A percentile compares a stretch with the other conserved stretches of the same genome.
phyloP scores from a whole-genome alignment of 495 filamentous ascomycete species.

The Cercophora newfieldiana region DNA sequence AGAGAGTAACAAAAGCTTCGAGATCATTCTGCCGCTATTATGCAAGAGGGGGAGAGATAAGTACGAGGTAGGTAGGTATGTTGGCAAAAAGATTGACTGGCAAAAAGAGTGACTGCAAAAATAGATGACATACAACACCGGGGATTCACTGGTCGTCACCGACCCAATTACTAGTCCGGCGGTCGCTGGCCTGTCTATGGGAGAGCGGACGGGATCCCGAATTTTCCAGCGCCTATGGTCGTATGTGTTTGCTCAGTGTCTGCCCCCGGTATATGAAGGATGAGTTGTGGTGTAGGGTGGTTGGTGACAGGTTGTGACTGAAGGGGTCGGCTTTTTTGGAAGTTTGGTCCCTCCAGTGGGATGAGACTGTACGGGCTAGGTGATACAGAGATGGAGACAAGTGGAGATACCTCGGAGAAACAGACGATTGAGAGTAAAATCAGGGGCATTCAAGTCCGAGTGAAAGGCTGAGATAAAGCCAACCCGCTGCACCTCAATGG shows the following conservation, averaged over 20 bases:
- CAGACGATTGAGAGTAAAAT: too few species aligned
- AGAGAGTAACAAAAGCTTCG: too few species aligned
- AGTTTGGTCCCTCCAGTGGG: too few species aligned
- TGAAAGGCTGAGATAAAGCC: too few species aligned
- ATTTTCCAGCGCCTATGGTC: conserved; percentile 48
- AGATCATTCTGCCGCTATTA: too few species aligned
- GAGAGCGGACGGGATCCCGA: conserved; percentile 56
- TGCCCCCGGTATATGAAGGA: neutral
- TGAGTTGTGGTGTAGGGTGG: neutral
- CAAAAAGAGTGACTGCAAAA: neutral
- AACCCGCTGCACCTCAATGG: too few species aligned
- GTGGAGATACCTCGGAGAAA: too few species aligned
- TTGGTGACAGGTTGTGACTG: too few species aligned
- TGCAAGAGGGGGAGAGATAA: too few species aligned
- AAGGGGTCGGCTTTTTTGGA: neutral
- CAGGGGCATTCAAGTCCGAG: too few species aligned
- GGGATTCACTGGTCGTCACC: conserved; percentile 40
- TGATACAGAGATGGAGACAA: too few species aligned
- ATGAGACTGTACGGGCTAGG: too few species aligned
- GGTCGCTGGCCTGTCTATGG: conserved; percentile 36
- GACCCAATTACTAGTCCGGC: conserved; percentile 46
- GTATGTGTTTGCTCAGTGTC: conserved; percentile 32
- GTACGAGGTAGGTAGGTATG: neutral
- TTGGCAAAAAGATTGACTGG: neutral
- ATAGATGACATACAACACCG: conserved; percentile 44